Evolutionary conservation across 1,139 yeast genomes (phyloP).

Genomic region (Kodamaea ohmeri): DNA sequence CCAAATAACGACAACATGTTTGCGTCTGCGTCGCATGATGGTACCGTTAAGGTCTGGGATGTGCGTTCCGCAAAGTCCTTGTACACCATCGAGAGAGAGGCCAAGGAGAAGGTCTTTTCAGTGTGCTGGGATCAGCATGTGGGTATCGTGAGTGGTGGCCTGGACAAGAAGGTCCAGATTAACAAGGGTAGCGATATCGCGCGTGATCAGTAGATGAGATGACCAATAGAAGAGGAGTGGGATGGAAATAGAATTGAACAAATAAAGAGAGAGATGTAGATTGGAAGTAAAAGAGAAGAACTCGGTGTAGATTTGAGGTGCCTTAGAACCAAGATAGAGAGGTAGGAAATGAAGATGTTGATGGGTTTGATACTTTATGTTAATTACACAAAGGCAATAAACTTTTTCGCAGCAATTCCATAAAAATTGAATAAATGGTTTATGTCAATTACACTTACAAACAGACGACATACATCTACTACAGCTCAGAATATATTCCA

Average conservation of each 20-base stretch:
- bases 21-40: slow-evolving; percentile 91
- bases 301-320: no score
- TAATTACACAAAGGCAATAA: no score
- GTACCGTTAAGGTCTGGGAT: slow-evolving; percentile 95
- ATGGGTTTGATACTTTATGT: no score
- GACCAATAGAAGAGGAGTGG: no score
- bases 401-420: not conserved
- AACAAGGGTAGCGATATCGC: slow-evolving; percentile 53
- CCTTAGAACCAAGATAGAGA: no score
- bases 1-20: slow-evolving; percentile 79
- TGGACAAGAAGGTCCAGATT: slow-evolving; percentile 88
- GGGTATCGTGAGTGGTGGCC: slow-evolving; percentile 92
- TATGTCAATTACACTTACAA: no score
- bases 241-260: no score
- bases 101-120: slow-evolving; percentile 66
- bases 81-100: slow-evolving; percentile 77
- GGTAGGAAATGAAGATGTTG: no score
- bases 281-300: no score
- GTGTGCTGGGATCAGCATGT: slow-evolving; percentile 79
- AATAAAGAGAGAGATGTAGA: not conserved
- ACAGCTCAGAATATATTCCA: no score
- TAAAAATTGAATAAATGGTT: no score
- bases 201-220: not conserved
- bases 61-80: slow-evolving; percentile 82
- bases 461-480: no score